phyloP scores from a whole-genome alignment of 1,139 yeast species.

The Sugiyamaella xylanicola region DNA sequence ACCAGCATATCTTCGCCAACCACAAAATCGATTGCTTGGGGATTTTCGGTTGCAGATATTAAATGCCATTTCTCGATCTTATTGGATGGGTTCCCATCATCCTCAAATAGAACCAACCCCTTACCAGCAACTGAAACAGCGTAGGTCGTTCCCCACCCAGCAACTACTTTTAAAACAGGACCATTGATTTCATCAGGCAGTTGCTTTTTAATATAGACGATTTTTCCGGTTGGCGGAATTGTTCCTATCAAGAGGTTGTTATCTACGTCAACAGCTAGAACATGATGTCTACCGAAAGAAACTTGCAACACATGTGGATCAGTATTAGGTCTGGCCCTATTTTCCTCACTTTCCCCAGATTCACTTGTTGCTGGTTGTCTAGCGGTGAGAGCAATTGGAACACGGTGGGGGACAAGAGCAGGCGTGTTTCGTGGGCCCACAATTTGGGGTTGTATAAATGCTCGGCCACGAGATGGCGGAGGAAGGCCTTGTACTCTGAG shows the following conservation, averaged over 20 bases:
- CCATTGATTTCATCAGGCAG: slow-evolving; percentile 48
- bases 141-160: slow-evolving; percentile 59
- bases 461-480: neutral
- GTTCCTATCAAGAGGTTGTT: slow-evolving; percentile 37
- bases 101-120: slow-evolving; percentile 5
- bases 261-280: slow-evolving; percentile 60
- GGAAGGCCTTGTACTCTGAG: slow-evolving; percentile 3
- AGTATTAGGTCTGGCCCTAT: too few relatives aligned
- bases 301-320: neutral
- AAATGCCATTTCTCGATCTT: slow-evolving; percentile 5
- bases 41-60: slow-evolving; percentile 40
- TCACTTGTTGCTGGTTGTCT: neutral
- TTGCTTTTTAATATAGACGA: slow-evolving; percentile 44
- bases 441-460: neutral
- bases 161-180: slow-evolving; percentile 48
- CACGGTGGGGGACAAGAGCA: neutral
- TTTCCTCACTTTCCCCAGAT: too few relatives aligned
- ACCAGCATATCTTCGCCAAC: slow-evolving; percentile 57
- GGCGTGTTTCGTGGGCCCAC: neutral
- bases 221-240: slow-evolving; percentile 64
- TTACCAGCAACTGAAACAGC: neutral
- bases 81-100: slow-evolving; percentile 7
- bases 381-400: neutral
- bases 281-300: slow-evolving; percentile 67
- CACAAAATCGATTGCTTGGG: slow-evolving; percentile 55